Base-by-base conservation (phyloP, 2,329 filamentous ascomycete species). In the Venturia aucupariae region DNA sequence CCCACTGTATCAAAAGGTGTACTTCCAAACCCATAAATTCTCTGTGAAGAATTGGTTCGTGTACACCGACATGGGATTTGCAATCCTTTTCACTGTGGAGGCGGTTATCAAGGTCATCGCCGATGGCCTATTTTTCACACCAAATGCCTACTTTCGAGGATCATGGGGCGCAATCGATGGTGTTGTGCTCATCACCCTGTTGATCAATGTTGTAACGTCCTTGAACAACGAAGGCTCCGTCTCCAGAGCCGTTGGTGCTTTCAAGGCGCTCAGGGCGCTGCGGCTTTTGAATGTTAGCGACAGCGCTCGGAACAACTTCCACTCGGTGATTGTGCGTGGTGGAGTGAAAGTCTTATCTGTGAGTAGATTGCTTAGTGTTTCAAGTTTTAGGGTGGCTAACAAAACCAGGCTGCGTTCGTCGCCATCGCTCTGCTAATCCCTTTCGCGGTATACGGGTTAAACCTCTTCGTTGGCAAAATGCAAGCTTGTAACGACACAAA, bases 101-200 rank as follows among this genome's bases (percentile, higher is more conserved):
- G 91, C 92, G 0, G 71, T 86, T 6, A 92, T 99, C 77, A 99
- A 99, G 75, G 87, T 96, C 64, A 86, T 99, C 70, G 94, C 94
- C 0, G 94, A 99, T 77, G 94, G 94, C 8, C 89, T 96, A 70
- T 89, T 97, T 74, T 97, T 90, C 85, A 97, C 94, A 0, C 94
- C 94, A 0, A 97, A 99, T 75, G 95, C 95, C 2, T 99, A 96
- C 73, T 91, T 97, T 74, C 87, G 94, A 70, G 93, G 93, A 72
- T 93, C 92, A 0, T 99, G 94, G 94, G 95, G 94, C 7, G 87
- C 96, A 67, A 97, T 99, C 68, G 94, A 99, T 72, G 91, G 89
- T 0, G 76, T 97, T 55, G 94, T 99, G 68, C 80, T 99, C 62
- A 79, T 96, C 64, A 97, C 94, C 0, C 83, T 99, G 10, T 97